Conservation (phyloP, 2,329 filamentous ascomycete genomes). For the Aspergillus pseudonomiae region DNA sequence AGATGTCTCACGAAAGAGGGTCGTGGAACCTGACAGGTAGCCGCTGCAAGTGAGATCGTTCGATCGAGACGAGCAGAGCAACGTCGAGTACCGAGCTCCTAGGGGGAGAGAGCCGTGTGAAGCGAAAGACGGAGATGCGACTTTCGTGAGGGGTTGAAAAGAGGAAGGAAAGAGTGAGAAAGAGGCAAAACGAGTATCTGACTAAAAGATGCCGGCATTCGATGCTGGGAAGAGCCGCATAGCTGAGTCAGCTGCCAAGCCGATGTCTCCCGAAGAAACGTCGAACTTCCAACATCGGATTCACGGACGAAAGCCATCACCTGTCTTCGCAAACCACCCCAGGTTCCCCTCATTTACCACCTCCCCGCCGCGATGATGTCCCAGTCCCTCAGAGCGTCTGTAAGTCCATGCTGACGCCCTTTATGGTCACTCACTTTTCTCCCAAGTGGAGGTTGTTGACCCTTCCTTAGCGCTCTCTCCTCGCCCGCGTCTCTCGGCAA, state of each 20-base stretch:
- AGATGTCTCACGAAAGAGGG: slow-evolving; percentile 36
- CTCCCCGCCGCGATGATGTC: slow-evolving; percentile 57
- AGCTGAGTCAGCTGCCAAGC: slow-evolving; percentile 34
- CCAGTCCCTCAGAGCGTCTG: slow-evolving; percentile 64
- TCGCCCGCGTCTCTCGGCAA: slow-evolving; percentile 63
- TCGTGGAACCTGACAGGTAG: slow-evolving; percentile 33
- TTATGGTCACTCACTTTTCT: background rate
- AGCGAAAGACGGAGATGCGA: slow-evolving; percentile 18
- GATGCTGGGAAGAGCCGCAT: slow-evolving; percentile 23
- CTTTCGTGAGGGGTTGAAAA: slow-evolving; percentile 19
- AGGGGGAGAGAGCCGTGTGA: slow-evolving; percentile 32
- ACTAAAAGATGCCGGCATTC: background rate
- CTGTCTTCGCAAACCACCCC: slow-evolving; percentile 25
- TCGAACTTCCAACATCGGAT: slow-evolving; percentile 28
- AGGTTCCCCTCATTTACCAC: slow-evolving; percentile 31
- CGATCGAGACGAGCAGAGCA: slow-evolving; percentile 24
- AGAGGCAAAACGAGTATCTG: background rate
- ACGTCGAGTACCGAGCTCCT: slow-evolving; percentile 30
- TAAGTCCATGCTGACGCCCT: slow-evolving; percentile 39
- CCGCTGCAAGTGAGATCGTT: slow-evolving; percentile 27
- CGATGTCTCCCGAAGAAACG: slow-evolving; percentile 29
- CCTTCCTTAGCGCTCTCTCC: slow-evolving; percentile 58
- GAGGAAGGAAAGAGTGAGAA: slow-evolving; percentile 17
- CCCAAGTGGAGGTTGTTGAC: slow-evolving; percentile 12
- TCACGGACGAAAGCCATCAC: slow-evolving; percentile 23